Conservation (phyloP, 805 yeast species). For the Millerago galiae region DNA sequence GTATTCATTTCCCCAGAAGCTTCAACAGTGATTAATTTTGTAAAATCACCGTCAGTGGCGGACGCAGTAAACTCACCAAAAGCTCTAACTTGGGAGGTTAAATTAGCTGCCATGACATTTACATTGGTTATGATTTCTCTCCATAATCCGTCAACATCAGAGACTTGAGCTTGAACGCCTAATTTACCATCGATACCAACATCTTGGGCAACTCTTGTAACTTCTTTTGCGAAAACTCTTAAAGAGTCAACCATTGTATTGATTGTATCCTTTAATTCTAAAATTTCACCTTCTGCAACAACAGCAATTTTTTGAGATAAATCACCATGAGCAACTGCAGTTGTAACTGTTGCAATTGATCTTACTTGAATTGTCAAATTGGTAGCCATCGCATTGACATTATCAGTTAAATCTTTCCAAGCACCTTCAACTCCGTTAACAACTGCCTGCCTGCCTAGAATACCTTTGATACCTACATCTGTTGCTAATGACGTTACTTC, state of each 20-base stretch:
- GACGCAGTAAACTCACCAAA: constrained; percentile 93
- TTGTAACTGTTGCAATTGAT: constrained; percentile 88
- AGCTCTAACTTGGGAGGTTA: constrained; percentile 88
- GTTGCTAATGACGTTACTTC: constrained; percentile 88
- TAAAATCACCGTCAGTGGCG: constrained; percentile 90
- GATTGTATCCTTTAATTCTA: constrained; percentile 79
- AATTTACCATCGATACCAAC: constrained; percentile 91
- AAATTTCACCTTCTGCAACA: constrained; percentile 85
- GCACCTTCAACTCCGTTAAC: constrained; percentile 87
- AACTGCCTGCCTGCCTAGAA: constrained; percentile 86
- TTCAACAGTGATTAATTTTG: constrained; percentile 84
- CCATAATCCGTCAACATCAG: constrained; percentile 90
- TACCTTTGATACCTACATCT: constrained; percentile 91
- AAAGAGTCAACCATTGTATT: constrained; percentile 91
- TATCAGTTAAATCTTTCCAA: constrained; percentile 88
- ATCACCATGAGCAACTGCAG: constrained; percentile 92
- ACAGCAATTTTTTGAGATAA: constrained; percentile 84
- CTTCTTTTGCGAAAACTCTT: constrained; percentile 83
- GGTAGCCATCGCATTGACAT: constrained; percentile 90
- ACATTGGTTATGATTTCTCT: constrained; percentile 87
- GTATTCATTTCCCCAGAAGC: constrained; percentile 84
- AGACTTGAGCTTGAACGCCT: constrained; percentile 88
- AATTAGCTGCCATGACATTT: constrained; percentile 89
- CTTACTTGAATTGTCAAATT: constrained; percentile 87
- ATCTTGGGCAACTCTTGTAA: constrained; percentile 83